phyloP scores from a whole-genome alignment of 2,329 filamentous ascomycete genomes.

The Cytospora piceae region DNA sequence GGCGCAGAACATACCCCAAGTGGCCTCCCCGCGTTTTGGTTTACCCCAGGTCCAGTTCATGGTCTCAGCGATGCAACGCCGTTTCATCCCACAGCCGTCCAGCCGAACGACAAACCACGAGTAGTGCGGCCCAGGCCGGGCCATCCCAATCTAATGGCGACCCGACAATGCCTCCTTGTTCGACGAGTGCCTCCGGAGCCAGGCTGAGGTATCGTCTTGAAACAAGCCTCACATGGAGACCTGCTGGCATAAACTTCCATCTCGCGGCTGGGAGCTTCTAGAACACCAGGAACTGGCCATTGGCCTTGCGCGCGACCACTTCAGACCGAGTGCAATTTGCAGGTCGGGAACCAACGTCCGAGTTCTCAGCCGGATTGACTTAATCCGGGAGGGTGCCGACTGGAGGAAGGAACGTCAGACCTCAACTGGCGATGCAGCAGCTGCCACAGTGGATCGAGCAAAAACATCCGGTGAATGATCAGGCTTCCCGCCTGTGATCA shows the following conservation, averaged over 20 bases:
- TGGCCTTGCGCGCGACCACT: neutral
- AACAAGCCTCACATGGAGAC: neutral
- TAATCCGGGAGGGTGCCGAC: neutral
- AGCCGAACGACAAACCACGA: neutral
- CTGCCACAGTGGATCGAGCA: neutral
- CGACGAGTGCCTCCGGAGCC: neutral
- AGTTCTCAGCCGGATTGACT: neutral
- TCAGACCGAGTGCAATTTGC: neutral
- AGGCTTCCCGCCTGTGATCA: neutral
- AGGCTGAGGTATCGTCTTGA: neutral
- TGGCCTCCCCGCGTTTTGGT: neutral
- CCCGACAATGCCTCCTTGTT: neutral
- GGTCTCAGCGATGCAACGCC: neutral
- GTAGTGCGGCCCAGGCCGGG: neutral
- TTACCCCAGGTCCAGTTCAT: neutral
- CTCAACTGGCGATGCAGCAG: neutral
- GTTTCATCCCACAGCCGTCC: neutral
- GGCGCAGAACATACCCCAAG: neutral
- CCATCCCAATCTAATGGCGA: neutral
- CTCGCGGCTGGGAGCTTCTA: neutral
- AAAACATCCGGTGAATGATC: neutral
- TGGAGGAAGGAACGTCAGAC: neutral
- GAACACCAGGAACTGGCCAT: neutral
- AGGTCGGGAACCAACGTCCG: neutral
- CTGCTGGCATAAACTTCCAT: neutral